These are phyloP conservation scores for Solanum lycopersicoides DNA, from an alignment of 257 asterid genomes.

Conservation along the genomic window DNA sequence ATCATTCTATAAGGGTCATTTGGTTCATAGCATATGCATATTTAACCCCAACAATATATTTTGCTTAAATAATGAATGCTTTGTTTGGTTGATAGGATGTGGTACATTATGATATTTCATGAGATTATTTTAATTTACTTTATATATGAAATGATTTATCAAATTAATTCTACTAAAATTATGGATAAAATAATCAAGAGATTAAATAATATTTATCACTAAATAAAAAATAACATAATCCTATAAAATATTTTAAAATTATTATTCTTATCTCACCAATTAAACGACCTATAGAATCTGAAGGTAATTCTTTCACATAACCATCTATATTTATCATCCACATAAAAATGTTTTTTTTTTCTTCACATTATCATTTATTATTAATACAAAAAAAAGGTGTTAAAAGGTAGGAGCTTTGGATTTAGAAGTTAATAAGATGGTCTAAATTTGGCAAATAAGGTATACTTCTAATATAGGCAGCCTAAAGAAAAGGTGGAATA, in stretches of 20 bases:
- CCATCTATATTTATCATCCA: background rate
- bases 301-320: background rate
- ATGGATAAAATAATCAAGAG: background rate
- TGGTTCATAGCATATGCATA: background rate
- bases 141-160: background rate
- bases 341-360: background rate
- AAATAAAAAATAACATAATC: background rate
- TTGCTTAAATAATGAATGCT: background rate
- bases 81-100: background rate
- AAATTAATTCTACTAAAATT: background rate
- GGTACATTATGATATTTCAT: background rate
- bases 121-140: background rate
- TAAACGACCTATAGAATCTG: too few relatives aligned
- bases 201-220: background rate
- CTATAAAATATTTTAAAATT: rapidly evolving
- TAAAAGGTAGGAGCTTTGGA: background rate
- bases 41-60: background rate
- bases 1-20: background rate
- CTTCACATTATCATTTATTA: too few relatives aligned
- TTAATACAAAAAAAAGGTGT: background rate
- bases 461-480: background rate
- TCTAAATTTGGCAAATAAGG: background rate
- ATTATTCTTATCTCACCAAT: background rate
- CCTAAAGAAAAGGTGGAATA: background rate
- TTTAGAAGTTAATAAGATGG: background rate